Percentiles rank a stretch among this genome's conserved stretches.
Conservation (phyloP, 768 basidiomycete genomes). For the Brasilioporus rufonigricans region DNA sequence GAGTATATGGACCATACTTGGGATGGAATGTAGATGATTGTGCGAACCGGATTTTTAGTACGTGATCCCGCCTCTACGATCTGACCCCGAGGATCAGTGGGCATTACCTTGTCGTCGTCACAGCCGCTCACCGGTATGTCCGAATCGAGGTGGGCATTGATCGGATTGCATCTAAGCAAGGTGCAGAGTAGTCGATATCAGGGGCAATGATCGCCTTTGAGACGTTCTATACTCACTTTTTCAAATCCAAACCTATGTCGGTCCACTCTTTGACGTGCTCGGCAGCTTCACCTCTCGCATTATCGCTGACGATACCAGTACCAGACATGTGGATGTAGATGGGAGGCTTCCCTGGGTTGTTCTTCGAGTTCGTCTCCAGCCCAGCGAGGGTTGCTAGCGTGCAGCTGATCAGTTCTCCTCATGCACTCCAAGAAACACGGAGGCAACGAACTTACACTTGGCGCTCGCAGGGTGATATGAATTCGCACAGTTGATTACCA, state of each 20-base stretch:
- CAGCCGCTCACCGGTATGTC: slow-evolving; percentile 28
- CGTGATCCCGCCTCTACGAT: slow-evolving; percentile 42
- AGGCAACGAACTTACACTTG: slow-evolving; percentile 24
- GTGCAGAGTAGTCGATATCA: background rate
- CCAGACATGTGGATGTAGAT: slow-evolving; percentile 46
- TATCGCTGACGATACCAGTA: slow-evolving; percentile 39
- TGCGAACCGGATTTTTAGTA: slow-evolving; percentile 40
- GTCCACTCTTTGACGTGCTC: slow-evolving; percentile 34
- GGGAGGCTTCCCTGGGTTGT: slow-evolving; percentile 37
- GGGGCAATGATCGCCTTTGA: no score
- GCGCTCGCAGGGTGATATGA: slow-evolving; percentile 38
- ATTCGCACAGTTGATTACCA: slow-evolving; percentile 41
- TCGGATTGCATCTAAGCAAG: slow-evolving; percentile 27
- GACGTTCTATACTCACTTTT: slow-evolving; percentile 19
- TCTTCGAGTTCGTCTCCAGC: slow-evolving; percentile 35
- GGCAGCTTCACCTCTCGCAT: slow-evolving; percentile 37
- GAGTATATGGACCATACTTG: slow-evolving; percentile 17
- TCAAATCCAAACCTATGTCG: slow-evolving; percentile 37
- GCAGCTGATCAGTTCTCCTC: background rate
- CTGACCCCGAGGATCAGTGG: slow-evolving; percentile 8
- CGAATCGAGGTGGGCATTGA: slow-evolving; percentile 33
- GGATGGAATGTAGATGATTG: slow-evolving; percentile 41
- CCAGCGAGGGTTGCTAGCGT: slow-evolving; percentile 38
- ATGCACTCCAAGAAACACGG: background rate
- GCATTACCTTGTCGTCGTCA: background rate